A percentile compares a stretch with the other conserved stretches of the same genome.
These are phyloP conservation scores for Colletotrichum camelliae DNA, from an alignment of 2,329 filamentous ascomycete genomes.

Conservation along the genomic window DNA sequence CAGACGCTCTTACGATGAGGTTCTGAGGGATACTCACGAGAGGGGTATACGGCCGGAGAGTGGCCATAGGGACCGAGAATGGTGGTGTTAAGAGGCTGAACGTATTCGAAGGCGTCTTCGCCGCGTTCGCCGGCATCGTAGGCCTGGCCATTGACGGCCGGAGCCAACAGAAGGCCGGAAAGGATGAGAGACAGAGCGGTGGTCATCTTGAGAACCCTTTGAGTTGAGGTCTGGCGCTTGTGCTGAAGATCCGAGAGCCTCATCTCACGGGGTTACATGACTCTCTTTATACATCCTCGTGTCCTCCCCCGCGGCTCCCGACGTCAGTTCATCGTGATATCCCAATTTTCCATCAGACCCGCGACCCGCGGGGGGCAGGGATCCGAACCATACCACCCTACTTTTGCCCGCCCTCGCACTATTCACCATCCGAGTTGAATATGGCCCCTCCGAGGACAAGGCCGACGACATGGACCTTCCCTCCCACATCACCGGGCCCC, in stretches of 20 bases:
- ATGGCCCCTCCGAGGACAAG: neutral
- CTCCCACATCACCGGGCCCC: neutral
- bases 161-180: constrained; percentile 35
- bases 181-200: constrained; percentile 50
- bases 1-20: neutral
- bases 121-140: constrained; percentile 27
- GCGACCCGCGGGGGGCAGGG: neutral
- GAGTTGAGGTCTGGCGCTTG: constrained; percentile 10
- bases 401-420: neutral
- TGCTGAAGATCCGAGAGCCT: neutral
- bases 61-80: constrained; percentile 45
- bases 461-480: neutral
- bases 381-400: neutral
- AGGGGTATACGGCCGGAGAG: constrained; percentile 39
- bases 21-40: constrained; percentile 33
- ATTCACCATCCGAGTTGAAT: neutral
- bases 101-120: constrained; percentile 38
- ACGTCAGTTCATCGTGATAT: neutral
- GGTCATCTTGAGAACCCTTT: constrained; percentile 18
- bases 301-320: neutral
- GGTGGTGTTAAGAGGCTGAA: constrained; percentile 46
- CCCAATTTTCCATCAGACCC: neutral
- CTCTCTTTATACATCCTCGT: constrained; percentile 6
- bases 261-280: neutral
- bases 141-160: constrained; percentile 29